Conservation (phyloP, 2,329 filamentous ascomycete genomes). For the Corinectria fuckeliana region DNA sequence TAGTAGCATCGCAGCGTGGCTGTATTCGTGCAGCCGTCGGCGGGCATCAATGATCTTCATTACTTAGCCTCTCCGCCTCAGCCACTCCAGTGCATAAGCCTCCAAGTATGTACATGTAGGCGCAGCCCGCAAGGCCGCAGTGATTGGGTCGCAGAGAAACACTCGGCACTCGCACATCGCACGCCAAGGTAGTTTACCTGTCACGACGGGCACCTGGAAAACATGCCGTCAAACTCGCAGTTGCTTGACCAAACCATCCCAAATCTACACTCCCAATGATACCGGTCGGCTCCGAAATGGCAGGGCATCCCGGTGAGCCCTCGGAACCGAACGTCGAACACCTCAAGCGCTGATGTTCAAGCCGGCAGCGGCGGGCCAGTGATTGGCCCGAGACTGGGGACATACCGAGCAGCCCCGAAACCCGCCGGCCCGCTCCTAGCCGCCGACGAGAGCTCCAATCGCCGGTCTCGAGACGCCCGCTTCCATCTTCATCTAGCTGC, state of each 20-base stretch:
- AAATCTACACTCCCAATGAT: not conserved
- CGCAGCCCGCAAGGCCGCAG: not conserved
- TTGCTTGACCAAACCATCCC: constrained; percentile 1
- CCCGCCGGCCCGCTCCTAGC: constrained; percentile 15
- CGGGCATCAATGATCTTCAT: no score
- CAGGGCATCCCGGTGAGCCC: constrained; percentile 1
- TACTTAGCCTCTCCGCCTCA: not conserved
- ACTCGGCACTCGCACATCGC: not conserved
- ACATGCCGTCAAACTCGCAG: not conserved
- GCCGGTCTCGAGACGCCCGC: constrained; percentile 9
- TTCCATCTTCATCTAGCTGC: constrained; percentile 4
- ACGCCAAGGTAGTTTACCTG: not conserved
- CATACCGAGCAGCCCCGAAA: constrained; percentile 15
- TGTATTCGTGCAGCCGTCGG: not conserved
- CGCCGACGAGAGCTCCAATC: constrained; percentile 14
- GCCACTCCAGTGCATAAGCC: not conserved
- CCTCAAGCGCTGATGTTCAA: not conserved
- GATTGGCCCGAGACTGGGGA: constrained; percentile 10
- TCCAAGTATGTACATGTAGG: no score
- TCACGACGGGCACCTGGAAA: not conserved
- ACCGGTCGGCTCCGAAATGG: constrained; percentile 2
- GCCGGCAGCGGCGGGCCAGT: not conserved
- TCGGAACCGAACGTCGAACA: constrained; percentile 1
- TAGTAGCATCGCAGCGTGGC: constrained; percentile 1
- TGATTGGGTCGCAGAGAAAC: not conserved